phyloP scores from a whole-genome alignment of 805 yeast species.

The Lipomyces starkeyi region DNA sequence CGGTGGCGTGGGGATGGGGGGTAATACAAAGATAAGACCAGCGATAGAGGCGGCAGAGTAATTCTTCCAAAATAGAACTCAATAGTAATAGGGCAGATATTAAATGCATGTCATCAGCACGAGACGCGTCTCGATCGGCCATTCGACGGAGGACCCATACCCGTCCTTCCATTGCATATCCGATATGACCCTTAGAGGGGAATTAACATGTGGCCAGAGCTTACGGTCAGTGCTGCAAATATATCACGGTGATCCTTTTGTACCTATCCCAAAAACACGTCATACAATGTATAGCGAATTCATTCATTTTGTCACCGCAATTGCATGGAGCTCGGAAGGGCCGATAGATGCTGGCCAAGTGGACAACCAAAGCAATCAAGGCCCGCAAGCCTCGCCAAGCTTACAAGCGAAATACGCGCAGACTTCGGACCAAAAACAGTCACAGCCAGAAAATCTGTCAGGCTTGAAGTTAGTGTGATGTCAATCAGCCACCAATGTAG shows the following conservation, averaged over 20 bases:
- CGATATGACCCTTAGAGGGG: neutral
- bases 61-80: too few relatives aligned
- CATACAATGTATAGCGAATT: too few relatives aligned
- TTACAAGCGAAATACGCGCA: neutral
- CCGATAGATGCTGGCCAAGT: too few relatives aligned
- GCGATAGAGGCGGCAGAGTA: neutral
- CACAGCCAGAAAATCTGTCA: too few relatives aligned
- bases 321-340: neutral
- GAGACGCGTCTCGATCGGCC: too few relatives aligned
- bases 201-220: slow-evolving; percentile 9
- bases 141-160: too few relatives aligned
- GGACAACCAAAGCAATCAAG: too few relatives aligned
- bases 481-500: neutral
- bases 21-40: neutral
- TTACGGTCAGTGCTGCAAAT: neutral
- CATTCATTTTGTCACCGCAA: neutral
- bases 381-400: neutral
- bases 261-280: too few relatives aligned
- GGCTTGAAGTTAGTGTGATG: neutral
- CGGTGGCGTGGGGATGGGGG: neutral
- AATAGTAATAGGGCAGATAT: neutral
- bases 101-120: too few relatives aligned
- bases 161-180: neutral
- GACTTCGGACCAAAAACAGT: neutral
- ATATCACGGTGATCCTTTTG: neutral